Conservation (phyloP, 1,284 basidiomycete genomes). For the Takashimella tepidaria region DNA sequence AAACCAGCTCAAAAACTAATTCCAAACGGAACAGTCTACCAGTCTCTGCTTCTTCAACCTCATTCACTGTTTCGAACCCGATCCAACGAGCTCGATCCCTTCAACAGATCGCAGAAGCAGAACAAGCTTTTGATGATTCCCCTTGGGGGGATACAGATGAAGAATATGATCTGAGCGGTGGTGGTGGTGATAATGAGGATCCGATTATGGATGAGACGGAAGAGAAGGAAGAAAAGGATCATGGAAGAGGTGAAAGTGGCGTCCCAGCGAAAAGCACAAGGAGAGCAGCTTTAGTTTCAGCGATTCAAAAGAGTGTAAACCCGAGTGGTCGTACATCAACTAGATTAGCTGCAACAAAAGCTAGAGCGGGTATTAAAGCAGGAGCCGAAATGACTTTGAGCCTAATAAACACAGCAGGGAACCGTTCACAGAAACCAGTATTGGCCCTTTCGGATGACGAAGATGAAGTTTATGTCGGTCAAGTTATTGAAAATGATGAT, state of each 20-base stretch:
- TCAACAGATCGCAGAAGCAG: constrained; percentile 27
- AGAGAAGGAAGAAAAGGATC: neutral
- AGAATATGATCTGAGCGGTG: constrained; percentile 59
- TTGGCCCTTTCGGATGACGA: neutral
- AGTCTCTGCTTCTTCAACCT: neutral
- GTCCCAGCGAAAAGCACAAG: neutral
- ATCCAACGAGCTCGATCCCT: constrained; percentile 28
- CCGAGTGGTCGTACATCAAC: neutral
- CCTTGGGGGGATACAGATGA: constrained; percentile 38
- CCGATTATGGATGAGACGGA: neutral
- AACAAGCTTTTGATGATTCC: constrained; percentile 34
- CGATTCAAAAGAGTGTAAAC: constrained; percentile 44
- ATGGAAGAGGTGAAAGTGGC: neutral
- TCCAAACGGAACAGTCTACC: neutral
- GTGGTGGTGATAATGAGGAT: constrained; percentile 62
- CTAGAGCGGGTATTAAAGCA: neutral
- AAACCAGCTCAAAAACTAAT: neutral
- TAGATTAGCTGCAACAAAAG: no score
- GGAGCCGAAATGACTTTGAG: no score
- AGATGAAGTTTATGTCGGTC: neutral
- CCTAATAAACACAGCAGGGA: no score
- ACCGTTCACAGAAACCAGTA: neutral
- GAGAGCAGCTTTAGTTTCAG: neutral
- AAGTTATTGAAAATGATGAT: neutral
- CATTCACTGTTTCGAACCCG: constrained; percentile 13